A percentile compares a stretch with the other conserved stretches of the same genome.
Evolutionary conservation across 2,329 filamentous ascomycete species (phyloP).

Genomic region (Fusarium oligoseptatum): DNA sequence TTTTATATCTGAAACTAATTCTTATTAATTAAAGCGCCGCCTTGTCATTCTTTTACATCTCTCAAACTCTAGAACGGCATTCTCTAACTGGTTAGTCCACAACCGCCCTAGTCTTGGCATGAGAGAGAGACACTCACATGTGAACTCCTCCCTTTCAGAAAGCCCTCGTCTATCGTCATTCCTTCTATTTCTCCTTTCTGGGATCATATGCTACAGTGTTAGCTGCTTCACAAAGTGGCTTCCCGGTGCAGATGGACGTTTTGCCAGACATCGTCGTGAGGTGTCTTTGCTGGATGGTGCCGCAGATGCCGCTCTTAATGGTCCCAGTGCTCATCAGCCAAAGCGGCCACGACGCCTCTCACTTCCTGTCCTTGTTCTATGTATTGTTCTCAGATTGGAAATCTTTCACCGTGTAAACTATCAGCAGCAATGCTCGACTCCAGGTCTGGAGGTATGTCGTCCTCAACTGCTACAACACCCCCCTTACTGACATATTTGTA

Average conservation of each 20-base stretch:
- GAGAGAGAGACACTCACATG: neutral
- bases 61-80: constrained; percentile 61
- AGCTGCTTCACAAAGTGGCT: constrained; percentile 61
- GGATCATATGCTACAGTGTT: constrained; percentile 55
- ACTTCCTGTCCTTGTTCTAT: constrained; percentile 58
- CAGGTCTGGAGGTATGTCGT: constrained; percentile 61
- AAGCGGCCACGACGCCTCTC: constrained; percentile 62
- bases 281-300: constrained; percentile 39
- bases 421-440: constrained; percentile 64
- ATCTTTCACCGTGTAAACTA: constrained; percentile 60
- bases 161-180: constrained; percentile 63
- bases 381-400: constrained; percentile 63
- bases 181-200: constrained; percentile 61
- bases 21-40: constrained; percentile 59
- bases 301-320: constrained; percentile 49
- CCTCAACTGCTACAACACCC: neutral
- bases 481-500: constrained; percentile 41
- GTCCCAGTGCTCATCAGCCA: constrained; percentile 53
- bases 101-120: constrained; percentile 2
- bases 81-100: constrained; percentile 60
- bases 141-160: constrained; percentile 52
- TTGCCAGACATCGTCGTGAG: constrained; percentile 50
- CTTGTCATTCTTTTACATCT: constrained; percentile 63
- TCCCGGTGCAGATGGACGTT: constrained; percentile 62
- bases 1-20: neutral